phyloP scores from a whole-genome alignment of 2,329 filamentous ascomycete genomes.

The Botryotinia globosa region DNA sequence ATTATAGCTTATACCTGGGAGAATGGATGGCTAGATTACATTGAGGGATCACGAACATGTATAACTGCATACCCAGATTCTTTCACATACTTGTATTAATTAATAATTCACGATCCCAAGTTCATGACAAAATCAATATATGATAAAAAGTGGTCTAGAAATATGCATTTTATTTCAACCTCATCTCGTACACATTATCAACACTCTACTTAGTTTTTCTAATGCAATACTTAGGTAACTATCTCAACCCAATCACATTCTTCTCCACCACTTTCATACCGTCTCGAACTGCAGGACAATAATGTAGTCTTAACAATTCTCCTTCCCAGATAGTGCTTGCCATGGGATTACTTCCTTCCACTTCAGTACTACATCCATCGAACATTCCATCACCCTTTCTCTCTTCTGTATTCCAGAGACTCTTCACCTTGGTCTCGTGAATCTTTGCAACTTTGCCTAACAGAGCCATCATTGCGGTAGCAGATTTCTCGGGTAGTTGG shows the following conservation, averaged over 20 bases:
- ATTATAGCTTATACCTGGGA: not conserved
- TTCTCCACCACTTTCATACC: slow-evolving; percentile 69
- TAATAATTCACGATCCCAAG: not conserved
- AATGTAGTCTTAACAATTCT: slow-evolving; percentile 81
- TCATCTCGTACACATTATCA: not conserved
- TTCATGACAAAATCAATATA: not conserved
- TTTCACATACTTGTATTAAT: not conserved
- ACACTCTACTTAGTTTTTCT: not conserved
- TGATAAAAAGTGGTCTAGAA: not conserved
- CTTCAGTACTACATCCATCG: slow-evolving; percentile 66
- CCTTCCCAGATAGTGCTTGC: slow-evolving; percentile 91
- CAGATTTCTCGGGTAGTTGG: slow-evolving; percentile 87
- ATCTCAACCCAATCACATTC: slow-evolving; percentile 40
- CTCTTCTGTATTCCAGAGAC: slow-evolving; percentile 95
- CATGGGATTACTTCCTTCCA: slow-evolving; percentile 88
- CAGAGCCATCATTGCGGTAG: slow-evolving; percentile 74
- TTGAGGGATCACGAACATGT: not conserved
- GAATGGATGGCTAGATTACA: not conserved
- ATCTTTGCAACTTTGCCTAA: slow-evolving; percentile 75
- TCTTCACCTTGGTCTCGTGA: slow-evolving; percentile 76
- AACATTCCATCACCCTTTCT: slow-evolving; percentile 86
- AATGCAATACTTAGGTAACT: slow-evolving; percentile 7
- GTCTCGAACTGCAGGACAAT: slow-evolving; percentile 80
- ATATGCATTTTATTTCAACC: slow-evolving; percentile 9
- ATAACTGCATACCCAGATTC: not conserved